These are phyloP conservation scores for Lactarius vividus DNA, from an alignment of 768 basidiomycete genomes.

Conservation along the genomic window DNA sequence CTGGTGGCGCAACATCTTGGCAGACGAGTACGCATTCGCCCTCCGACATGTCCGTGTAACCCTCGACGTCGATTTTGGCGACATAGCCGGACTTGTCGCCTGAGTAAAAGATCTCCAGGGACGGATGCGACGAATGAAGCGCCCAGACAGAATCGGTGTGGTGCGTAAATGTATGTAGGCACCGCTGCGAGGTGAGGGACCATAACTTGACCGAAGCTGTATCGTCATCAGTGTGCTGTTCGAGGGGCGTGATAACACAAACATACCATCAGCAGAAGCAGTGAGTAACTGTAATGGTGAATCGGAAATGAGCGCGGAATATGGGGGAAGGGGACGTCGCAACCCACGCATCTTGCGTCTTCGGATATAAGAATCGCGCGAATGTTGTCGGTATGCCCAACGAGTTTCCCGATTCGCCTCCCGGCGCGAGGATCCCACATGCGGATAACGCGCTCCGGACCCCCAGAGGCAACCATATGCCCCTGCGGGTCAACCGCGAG, in stretches of 20 bases:
- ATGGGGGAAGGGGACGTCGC: conserved; percentile 8
- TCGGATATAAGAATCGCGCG: conserved; percentile 85
- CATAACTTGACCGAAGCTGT: conserved; percentile 85
- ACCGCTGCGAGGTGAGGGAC: conserved; percentile 86
- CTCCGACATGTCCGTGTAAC: conserved; percentile 74
- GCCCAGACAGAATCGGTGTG: conserved; percentile 97
- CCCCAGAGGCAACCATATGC: conserved; percentile 79
- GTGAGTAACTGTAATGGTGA: conserved; percentile 59
- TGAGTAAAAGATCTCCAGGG: conserved; percentile 87
- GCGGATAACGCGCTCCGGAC: conserved; percentile 86
- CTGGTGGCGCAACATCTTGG: conserved; percentile 45
- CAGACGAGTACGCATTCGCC: conserved; percentile 88
- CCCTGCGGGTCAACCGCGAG: conserved; percentile 78
- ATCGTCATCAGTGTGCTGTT: conserved; percentile 23
- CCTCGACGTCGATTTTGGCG: conserved; percentile 88
- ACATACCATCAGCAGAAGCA: conserved; percentile 70
- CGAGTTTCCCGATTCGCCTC: conserved; percentile 77
- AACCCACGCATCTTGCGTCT: conserved; percentile 83
- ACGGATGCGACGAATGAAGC: conserved; percentile 81
- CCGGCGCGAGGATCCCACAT: conserved; percentile 93
- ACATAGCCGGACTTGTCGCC: conserved; percentile 91
- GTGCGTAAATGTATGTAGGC: conserved; percentile 93
- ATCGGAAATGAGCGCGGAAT: conserved; percentile 12
- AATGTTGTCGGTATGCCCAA: conserved; percentile 97
- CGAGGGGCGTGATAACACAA: neutral